Conservation (phyloP, 2,329 filamentous ascomycete species). For the Esteya vermicola region DNA sequence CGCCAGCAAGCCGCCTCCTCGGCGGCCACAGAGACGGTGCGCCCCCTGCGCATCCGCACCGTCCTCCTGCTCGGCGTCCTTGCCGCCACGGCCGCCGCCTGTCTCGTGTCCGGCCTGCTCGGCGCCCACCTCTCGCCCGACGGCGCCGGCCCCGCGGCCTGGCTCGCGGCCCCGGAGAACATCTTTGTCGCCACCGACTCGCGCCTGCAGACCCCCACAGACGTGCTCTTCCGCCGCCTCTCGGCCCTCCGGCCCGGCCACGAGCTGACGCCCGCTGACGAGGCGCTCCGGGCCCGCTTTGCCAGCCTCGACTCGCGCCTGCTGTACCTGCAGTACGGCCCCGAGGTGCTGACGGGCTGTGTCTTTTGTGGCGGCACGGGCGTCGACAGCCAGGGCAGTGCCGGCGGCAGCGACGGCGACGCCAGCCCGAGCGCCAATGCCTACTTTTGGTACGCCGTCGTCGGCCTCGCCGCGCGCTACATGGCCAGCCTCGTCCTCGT, state of each 20-base stretch:
- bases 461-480: constrained; percentile 62
- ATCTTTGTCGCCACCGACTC: constrained; percentile 66
- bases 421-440: constrained; percentile 42
- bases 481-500: constrained; percentile 60
- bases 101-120: not conserved
- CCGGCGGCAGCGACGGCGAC: constrained; percentile 1
- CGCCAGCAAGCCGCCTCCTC: constrained; percentile 22
- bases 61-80: constrained; percentile 42
- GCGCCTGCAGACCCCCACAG: constrained; percentile 71
- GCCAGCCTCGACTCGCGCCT: constrained; percentile 57
- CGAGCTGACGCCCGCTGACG: constrained; percentile 43
- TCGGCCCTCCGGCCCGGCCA: constrained; percentile 26
- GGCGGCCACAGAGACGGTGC: not conserved
- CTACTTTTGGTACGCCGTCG: constrained; percentile 72
- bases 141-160: too few species aligned
- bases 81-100: constrained; percentile 11
- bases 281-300: constrained; percentile 52
- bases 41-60: constrained; percentile 32
- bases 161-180: constrained; percentile 39
- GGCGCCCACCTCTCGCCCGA: not conserved
- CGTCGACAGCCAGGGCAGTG: too few species aligned
- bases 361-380: constrained; percentile 51
- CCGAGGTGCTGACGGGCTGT: constrained; percentile 57
- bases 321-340: constrained; percentile 74
- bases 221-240: constrained; percentile 72